Percentiles rank a stretch among this genome's conserved stretches.
Conservation (phyloP, 1,284 basidiomycete genomes). For the Tilletia horrida region DNA sequence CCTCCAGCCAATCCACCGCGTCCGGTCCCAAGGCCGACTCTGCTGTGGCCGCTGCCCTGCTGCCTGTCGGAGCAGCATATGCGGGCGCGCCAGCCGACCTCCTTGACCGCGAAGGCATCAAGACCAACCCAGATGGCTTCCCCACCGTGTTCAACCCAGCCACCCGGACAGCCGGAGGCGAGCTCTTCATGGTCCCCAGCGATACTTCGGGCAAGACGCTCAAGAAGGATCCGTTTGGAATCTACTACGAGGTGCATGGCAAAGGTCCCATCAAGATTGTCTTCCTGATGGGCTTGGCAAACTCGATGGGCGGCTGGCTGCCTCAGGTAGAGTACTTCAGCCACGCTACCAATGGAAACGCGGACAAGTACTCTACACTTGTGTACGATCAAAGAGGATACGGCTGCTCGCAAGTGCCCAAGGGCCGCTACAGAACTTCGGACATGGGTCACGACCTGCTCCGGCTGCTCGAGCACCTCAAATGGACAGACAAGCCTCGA, state of each 20-base stretch:
- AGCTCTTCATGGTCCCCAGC: conserved; percentile 25
- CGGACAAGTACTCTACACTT: conserved; percentile 61
- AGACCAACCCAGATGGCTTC: conserved; percentile 31
- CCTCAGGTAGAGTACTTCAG: conserved; percentile 54
- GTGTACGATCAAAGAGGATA: conserved; percentile 86
- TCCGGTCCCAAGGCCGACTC: not conserved
- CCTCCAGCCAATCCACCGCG: not conserved
- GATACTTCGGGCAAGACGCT: conserved; percentile 25
- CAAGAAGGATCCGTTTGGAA: conserved; percentile 34
- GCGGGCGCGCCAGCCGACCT: conserved; percentile 35
- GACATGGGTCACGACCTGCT: conserved; percentile 75
- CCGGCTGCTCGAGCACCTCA: conserved; percentile 65
- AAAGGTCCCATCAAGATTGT: conserved; percentile 37
- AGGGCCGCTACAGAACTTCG: conserved; percentile 58
- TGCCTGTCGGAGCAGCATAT: conserved; percentile 48
- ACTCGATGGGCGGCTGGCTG: conserved; percentile 44
- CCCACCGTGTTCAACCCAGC: conserved; percentile 49
- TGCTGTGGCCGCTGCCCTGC: not conserved
- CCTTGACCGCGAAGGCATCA: conserved; percentile 30
- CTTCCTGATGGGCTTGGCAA: conserved; percentile 55
- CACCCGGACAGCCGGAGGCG: conserved; percentile 33
- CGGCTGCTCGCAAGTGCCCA: conserved; percentile 70
- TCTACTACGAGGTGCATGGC: conserved; percentile 55
- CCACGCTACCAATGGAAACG: conserved; percentile 18
- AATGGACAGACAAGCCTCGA: conserved; percentile 64